These are phyloP conservation scores for Colletotrichum tropicale DNA, from an alignment of 2,329 filamentous ascomycete species.

Conservation along the genomic window DNA sequence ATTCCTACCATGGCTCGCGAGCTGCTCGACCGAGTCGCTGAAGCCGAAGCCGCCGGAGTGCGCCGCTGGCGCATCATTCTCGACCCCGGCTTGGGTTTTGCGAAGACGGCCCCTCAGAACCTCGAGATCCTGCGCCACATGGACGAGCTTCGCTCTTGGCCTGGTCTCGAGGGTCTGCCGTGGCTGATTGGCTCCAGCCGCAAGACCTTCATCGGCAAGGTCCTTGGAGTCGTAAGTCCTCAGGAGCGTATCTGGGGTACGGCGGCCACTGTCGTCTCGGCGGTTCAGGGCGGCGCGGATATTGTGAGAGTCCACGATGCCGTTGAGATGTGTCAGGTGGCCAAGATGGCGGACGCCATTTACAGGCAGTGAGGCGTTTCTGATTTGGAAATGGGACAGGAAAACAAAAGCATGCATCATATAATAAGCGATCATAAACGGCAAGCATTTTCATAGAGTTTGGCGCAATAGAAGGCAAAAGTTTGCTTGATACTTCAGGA, in stretches of 20 bases:
- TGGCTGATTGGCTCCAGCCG: slow-evolving; percentile 91
- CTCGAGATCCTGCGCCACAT: slow-evolving; percentile 76
- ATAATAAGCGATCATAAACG: not conserved
- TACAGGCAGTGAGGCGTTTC: slow-evolving; percentile 61
- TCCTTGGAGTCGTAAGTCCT: slow-evolving; percentile 77
- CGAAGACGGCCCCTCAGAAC: slow-evolving; percentile 83
- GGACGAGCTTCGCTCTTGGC: slow-evolving; percentile 66
- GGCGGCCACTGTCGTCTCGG: slow-evolving; percentile 84
- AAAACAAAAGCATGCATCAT: not conserved
- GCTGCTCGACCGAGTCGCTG: slow-evolving; percentile 71
- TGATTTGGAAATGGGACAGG: not conserved
- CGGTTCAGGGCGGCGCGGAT: slow-evolving; percentile 86
- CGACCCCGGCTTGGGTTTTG: slow-evolving; percentile 93
- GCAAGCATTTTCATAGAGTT: not conserved
- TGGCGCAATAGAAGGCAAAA: not conserved
- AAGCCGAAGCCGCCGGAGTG: slow-evolving; percentile 81
- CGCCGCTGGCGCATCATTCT: slow-evolving; percentile 93
- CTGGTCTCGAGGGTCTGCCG: slow-evolving; percentile 72
- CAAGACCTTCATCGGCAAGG: slow-evolving; percentile 84
- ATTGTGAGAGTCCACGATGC: slow-evolving; percentile 94
- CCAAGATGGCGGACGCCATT: slow-evolving; percentile 90
- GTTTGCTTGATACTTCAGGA: not conserved
- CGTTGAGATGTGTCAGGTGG: slow-evolving; percentile 82
- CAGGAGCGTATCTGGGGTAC: slow-evolving; percentile 82
- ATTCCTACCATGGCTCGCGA: slow-evolving; percentile 70